These are phyloP conservation scores for Cordyceps cateniannulata DNA, from an alignment of 2,329 filamentous ascomycete genomes.

Conservation along the genomic window DNA sequence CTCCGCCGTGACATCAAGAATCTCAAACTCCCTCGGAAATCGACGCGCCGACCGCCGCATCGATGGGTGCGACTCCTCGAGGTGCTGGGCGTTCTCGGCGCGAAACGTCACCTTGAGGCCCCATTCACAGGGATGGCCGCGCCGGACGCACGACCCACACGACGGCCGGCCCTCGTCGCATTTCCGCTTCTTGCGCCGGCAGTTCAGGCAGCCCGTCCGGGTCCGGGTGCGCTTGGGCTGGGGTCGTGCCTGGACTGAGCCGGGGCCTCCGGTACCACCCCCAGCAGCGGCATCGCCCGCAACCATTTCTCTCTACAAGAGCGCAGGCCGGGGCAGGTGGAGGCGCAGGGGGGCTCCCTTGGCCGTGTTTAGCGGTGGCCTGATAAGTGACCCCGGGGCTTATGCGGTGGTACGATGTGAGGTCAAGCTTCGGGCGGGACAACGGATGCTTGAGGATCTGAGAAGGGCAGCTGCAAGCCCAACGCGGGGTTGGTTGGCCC, in stretches of 20 bases:
- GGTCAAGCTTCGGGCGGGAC: too few species aligned
- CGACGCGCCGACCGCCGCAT: slow-evolving; percentile 25
- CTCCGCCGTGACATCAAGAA: slow-evolving; percentile 30
- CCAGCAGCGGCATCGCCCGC: not conserved
- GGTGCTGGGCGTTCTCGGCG: slow-evolving; percentile 28
- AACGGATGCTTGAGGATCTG: too few species aligned
- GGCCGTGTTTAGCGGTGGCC: not conserved
- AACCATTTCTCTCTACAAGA: not conserved
- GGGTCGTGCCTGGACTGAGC: not conserved
- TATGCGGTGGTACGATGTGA: not conserved
- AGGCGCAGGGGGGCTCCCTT: not conserved
- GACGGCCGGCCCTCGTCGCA: slow-evolving; percentile 30
- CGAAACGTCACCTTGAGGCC: slow-evolving; percentile 32
- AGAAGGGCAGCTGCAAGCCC: slow-evolving; percentile 5
- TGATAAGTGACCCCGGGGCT: not conserved
- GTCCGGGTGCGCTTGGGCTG: slow-evolving; percentile 26
- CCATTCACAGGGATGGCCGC: slow-evolving; percentile 29
- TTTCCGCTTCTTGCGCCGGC: slow-evolving; percentile 32
- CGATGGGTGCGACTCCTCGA: slow-evolving; percentile 27
- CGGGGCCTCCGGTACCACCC: not conserved
- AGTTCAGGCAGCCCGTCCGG: slow-evolving; percentile 31
- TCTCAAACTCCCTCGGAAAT: slow-evolving; percentile 26
- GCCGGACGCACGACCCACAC: slow-evolving; percentile 28
- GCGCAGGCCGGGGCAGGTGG: not conserved
- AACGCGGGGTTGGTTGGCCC: slow-evolving; percentile 1